Percentiles rank a stretch among this genome's conserved stretches.
These are phyloP conservation scores for Penstemon davidsonii DNA, from an alignment of 257 asterid species.

Conservation along the genomic window DNA sequence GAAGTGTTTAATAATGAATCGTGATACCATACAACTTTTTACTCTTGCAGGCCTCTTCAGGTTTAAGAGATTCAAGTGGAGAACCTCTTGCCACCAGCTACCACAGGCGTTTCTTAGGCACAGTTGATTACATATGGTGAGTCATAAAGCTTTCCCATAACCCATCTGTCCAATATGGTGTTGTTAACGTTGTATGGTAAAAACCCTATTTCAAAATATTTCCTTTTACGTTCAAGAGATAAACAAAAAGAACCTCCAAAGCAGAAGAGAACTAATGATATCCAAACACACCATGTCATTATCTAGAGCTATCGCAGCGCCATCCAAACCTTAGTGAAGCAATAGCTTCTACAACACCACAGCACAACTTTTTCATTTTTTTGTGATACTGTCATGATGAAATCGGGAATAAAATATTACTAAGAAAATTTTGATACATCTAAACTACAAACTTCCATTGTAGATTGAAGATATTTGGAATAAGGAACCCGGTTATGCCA, in stretches of 20 bases:
- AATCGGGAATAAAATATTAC: not conserved
- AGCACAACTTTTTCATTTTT: not conserved
- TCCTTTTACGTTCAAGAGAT: not conserved
- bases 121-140: slow-evolving; percentile 96
- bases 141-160: slow-evolving; percentile 31
- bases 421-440: not conserved
- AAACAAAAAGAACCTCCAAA: not conserved
- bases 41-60: slow-evolving; percentile 54
- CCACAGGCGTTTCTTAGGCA: slow-evolving; percentile 78
- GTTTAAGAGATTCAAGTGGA: slow-evolving; percentile 73
- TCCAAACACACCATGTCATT: too few relatives aligned
- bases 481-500: not conserved
- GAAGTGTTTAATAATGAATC: slow-evolving; percentile 14
- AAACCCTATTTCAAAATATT: not conserved
- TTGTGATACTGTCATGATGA: not conserved
- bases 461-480: not conserved
- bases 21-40: slow-evolving; percentile 11
- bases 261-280: not conserved
- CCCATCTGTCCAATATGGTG: not conserved
- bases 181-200: too few relatives aligned
- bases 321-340: too few relatives aligned
- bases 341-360: not conserved
- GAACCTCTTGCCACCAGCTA: slow-evolving; percentile 91
- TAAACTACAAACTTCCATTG: not conserved
- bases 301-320: too few relatives aligned